phyloP scores from a whole-genome alignment of 345 rosid species.

The Eucalyptus sp. region DNA sequence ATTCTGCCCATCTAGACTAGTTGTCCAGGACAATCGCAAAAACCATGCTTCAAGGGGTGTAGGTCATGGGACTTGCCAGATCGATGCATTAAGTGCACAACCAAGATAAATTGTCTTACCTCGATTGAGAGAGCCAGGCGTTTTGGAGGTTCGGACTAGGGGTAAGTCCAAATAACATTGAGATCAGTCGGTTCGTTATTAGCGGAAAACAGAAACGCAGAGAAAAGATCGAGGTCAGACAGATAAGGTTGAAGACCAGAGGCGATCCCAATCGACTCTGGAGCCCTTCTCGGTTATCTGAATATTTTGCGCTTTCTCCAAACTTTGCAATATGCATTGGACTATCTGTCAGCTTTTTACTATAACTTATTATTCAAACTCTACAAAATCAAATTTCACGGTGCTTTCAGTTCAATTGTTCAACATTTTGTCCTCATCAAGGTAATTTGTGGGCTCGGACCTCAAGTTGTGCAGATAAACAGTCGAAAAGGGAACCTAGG shows the following conservation, averaged over 20 bases:
- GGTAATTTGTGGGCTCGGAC: neutral
- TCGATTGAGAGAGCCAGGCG: neutral
- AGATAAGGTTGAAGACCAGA: neutral
- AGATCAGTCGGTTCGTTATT: neutral
- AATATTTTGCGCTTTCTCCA: neutral
- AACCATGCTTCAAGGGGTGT: no score
- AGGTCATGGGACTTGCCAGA: no score
- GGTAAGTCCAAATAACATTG: no score
- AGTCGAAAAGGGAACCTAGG: neutral
- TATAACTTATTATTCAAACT: neutral
- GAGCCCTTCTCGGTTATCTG: neutral
- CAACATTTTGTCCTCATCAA: neutral
- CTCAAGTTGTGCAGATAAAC: neutral
- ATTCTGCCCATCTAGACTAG: neutral
- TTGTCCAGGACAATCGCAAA: neutral
- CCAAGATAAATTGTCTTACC: neutral
- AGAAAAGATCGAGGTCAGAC: no score
- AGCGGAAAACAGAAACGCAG: neutral
- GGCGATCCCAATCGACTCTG: neutral
- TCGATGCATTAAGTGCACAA: no score
- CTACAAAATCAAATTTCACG: accelerated
- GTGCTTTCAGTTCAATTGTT: neutral
- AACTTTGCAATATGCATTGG: neutral
- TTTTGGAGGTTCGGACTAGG: neutral
- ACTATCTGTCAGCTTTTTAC: neutral